Base-by-base conservation (phyloP, 768 basidiomycete species). In the Lactifluus volemus region DNA sequence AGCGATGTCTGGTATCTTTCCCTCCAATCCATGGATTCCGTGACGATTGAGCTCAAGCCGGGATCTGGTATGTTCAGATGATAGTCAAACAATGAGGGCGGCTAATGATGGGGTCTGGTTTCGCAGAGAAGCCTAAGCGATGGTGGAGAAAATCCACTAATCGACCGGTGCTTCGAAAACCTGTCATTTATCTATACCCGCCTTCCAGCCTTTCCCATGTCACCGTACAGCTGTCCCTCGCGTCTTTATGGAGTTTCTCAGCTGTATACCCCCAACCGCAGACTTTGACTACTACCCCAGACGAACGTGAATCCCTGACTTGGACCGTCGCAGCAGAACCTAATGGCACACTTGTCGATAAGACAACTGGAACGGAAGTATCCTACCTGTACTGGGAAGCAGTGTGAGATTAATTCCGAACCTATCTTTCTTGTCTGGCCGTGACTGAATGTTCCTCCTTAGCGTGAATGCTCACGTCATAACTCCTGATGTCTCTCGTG, bases 381-480 rank as follows among this genome's bases (percentile, higher is more conserved):
- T 38, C 61, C 12, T 53, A 58, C 25, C 39, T 63, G 4, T 63
- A 19, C 25, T 63, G 56, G 56, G 61, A 62, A 15, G 61, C 61
- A 5, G 49, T 10, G 61, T 62, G 45, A 32, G 55, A 7, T 47
- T 47, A n/a, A 3, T 17, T 60, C 0, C 29, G 11, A 21, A 19
- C 36, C 8, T n/a, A 19, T 2, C 7, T 45, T 9, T 11, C 3
- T 51, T 11, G 21, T 25, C 21, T 3, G 10, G n/a, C 29, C 5
- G 12, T 2, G 19, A 52, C 9, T 30, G 17, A 49, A 30, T 9
- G 2, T 5, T 12, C 25, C 19, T 9, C 15, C 69, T 30, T 21
- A 56, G 45, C 30, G 15, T 32, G 4, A 53, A 41, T 12, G 19
- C 51, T 9, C 21, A 5, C 32, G 44, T 45, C 5, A 7, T 34